A percentile compares a stretch with the other conserved stretches of the same genome.
Conservation (phyloP, 2,329 filamentous ascomycete species). For the Pseudocercospora pini-densiflorae region DNA sequence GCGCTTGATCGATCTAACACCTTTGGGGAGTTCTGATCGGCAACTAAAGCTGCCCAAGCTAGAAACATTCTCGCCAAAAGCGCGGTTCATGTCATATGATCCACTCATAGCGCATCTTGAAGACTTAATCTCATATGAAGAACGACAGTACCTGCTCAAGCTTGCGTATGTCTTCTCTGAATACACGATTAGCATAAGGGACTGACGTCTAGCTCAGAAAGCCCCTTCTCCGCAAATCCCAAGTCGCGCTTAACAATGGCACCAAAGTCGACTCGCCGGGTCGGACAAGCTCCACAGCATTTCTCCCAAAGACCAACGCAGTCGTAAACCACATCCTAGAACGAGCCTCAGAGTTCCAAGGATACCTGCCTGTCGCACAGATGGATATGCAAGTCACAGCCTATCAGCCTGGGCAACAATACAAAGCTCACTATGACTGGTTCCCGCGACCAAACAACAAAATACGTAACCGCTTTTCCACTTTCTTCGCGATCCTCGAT, state of each 20-base stretch:
- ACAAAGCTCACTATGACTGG: neutral
- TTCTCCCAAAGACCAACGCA: neutral
- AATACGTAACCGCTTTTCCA: neutral
- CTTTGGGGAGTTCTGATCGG: neutral
- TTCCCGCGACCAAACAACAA: neutral
- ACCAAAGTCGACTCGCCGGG: neutral
- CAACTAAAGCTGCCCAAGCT: neutral
- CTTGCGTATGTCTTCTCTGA: neutral
- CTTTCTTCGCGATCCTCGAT: neutral
- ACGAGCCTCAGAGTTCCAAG: neutral
- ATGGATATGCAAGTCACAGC: conserved; percentile 4
- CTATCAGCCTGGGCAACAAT: neutral
- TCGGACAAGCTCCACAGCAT: neutral
- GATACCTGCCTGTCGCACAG: neutral
- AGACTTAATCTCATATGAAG: neutral
- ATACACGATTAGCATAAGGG: neutral
- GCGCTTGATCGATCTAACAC: neutral
- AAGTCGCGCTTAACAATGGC: neutral
- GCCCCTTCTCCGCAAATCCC: neutral
- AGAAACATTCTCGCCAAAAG: neutral
- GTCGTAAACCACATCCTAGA: neutral
- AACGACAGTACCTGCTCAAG: neutral
- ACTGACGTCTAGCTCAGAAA: neutral
- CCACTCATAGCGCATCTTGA: neutral
- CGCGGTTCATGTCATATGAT: conserved; percentile 5